Percentiles rank a stretch among this genome's conserved stretches.
These are phyloP conservation scores for Epichloe scottii DNA, from an alignment of 2,329 filamentous ascomycete species.

Conservation along the genomic window DNA sequence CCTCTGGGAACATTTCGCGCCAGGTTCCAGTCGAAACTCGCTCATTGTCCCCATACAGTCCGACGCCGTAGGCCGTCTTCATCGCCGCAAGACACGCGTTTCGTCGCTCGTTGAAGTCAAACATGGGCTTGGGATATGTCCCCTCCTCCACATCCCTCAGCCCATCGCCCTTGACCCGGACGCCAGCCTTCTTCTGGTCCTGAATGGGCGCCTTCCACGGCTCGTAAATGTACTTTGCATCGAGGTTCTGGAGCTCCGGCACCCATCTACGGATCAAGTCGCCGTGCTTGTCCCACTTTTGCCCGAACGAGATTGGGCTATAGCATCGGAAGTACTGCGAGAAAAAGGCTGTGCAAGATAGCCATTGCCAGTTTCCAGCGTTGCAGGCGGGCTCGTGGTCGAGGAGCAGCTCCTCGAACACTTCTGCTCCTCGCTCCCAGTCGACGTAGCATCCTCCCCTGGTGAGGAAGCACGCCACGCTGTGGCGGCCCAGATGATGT, in stretches of 20 bases:
- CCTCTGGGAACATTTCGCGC: conserved; percentile 31
- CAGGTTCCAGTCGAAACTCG: conserved; percentile 49
- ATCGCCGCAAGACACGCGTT: conserved; percentile 52
- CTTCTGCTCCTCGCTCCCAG: conserved; percentile 68
- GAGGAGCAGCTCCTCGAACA: conserved; percentile 64
- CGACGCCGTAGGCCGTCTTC: conserved; percentile 57
- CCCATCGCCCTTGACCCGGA: conserved; percentile 45
- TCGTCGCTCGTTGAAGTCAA: conserved; percentile 55
- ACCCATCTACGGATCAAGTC: conserved; percentile 51
- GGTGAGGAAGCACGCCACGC: conserved; percentile 72
- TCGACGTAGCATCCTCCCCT: conserved; percentile 65
- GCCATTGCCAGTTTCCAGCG: conserved; percentile 67
- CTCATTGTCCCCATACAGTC: conserved; percentile 50
- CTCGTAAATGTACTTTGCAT: conserved; percentile 65
- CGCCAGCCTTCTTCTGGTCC: conserved; percentile 58
- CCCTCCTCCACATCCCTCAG: conserved; percentile 28
- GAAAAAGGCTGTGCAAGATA: conserved; percentile 65
- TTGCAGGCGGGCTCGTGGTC: conserved; percentile 68
- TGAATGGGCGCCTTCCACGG: conserved; percentile 60
- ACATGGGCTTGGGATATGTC: conserved; percentile 63
- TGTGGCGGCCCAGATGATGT: conserved; percentile 64
- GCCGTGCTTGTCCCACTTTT: conserved; percentile 64
- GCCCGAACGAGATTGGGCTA: conserved; percentile 56
- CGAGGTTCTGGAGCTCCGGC: conserved; percentile 49
- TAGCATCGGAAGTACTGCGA: conserved; percentile 60